Conservation (phyloP, 2,329 filamentous ascomycete genomes). For the Phaeosphaeria sp. region DNA sequence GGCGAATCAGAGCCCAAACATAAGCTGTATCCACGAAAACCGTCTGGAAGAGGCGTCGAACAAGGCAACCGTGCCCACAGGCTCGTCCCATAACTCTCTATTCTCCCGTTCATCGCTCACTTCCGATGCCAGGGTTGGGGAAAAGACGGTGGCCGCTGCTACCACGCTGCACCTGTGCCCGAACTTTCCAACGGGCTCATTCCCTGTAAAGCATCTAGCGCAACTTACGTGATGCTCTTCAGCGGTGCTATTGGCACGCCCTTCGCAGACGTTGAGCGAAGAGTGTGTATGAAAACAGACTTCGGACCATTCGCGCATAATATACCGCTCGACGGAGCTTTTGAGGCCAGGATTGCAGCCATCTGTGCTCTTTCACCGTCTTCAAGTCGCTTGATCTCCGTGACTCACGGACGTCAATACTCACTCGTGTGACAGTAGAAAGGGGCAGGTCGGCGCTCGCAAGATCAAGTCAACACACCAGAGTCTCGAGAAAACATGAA, state of each 20-base stretch:
- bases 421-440: slow-evolving; percentile 19
- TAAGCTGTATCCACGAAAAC: slow-evolving; percentile 11
- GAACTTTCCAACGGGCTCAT: slow-evolving; percentile 6
- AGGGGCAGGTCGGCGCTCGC: slow-evolving; percentile 6
- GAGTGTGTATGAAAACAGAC: slow-evolving; percentile 5
- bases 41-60: slow-evolving; percentile 29
- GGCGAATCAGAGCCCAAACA: slow-evolving; percentile 27
- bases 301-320: slow-evolving; percentile 10
- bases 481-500: slow-evolving; percentile 1
- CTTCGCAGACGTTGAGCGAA: slow-evolving; percentile 8
- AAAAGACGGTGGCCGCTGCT: slow-evolving; percentile 32
- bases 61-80: slow-evolving; percentile 38
- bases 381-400: slow-evolving; percentile 19
- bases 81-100: slow-evolving; percentile 8
- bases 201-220: slow-evolving; percentile 10
- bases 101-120: slow-evolving; percentile 7
- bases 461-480: slow-evolving; percentile 7
- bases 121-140: slow-evolving; percentile 21
- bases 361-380: slow-evolving; percentile 30
- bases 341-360: slow-evolving; percentile 15
- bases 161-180: slow-evolving; percentile 15
- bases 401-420: slow-evolving; percentile 40
- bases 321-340: slow-evolving; percentile 13
- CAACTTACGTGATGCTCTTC: slow-evolving; percentile 12
- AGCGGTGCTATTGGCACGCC: slow-evolving; percentile 25